Evolutionary conservation across 1,139 yeast species (phyloP).

Genomic region (Zygoascus meyerae): DNA sequence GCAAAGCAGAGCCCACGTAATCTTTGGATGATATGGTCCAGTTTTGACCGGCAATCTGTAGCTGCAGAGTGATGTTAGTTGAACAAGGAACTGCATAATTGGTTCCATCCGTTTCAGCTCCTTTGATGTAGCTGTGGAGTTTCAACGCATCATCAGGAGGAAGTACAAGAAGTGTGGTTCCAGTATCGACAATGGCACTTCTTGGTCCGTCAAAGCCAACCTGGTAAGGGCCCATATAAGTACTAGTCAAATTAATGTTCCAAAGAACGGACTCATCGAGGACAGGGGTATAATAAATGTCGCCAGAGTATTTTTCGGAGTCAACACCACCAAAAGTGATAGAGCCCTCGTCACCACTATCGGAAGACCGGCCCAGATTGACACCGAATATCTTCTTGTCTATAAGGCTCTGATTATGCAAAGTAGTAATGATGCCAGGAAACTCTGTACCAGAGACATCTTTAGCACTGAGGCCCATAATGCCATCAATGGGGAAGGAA

Average conservation of each 20-base stretch:
- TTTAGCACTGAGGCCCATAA: slow-evolving; percentile 50
- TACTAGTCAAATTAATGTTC: slow-evolving; percentile 43
- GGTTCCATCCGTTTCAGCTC: slow-evolving; percentile 48
- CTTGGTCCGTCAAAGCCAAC: slow-evolving; percentile 37
- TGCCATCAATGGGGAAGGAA: slow-evolving; percentile 52
- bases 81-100: slow-evolving; percentile 60
- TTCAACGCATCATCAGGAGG: slow-evolving; percentile 52
- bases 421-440: slow-evolving; percentile 38
- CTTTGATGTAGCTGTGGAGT: slow-evolving; percentile 47
- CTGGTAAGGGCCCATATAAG: slow-evolving; percentile 31
- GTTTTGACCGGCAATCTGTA: slow-evolving; percentile 41
- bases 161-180: slow-evolving; percentile 57
- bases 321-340: slow-evolving; percentile 43
- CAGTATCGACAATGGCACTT: slow-evolving; percentile 56
- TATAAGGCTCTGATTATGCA: slow-evolving; percentile 37
- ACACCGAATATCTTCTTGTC: slow-evolving; percentile 39
- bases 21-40: slow-evolving; percentile 44
- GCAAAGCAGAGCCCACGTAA: slow-evolving; percentile 47
- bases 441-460: slow-evolving; percentile 28
- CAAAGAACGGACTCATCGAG: slow-evolving; percentile 44
- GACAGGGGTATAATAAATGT: slow-evolving; percentile 40
- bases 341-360: slow-evolving; percentile 38
- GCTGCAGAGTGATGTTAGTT: slow-evolving; percentile 35
- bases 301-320: slow-evolving; percentile 39
- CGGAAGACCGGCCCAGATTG: slow-evolving; percentile 37